Conservation (phyloP, 495 filamentous ascomycete species). For the Cudoniella acicularis region DNA sequence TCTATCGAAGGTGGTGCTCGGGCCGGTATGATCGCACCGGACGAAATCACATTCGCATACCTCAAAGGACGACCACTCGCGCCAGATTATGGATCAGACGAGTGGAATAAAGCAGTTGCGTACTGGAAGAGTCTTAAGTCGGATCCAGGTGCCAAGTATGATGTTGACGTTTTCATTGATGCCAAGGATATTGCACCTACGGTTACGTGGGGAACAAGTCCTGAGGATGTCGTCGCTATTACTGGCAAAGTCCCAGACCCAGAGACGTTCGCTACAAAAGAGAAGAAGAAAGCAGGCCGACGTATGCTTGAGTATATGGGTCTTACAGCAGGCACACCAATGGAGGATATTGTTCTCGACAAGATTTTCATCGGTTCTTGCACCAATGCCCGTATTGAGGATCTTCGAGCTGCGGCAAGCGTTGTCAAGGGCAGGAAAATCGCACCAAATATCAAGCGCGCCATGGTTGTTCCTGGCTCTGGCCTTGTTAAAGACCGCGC, state of each 20-base stretch:
- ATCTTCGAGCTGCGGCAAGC: conserved; percentile 82
- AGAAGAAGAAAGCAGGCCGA: conserved; percentile 71
- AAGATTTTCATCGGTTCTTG: conserved; percentile 98
- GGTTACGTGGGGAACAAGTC: conserved; percentile 94
- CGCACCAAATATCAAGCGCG: conserved; percentile 82
- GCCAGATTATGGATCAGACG: conserved; percentile 72
- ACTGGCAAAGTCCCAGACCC: conserved; percentile 86
- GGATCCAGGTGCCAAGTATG: conserved; percentile 80
- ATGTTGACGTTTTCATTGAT: conserved; percentile 81
- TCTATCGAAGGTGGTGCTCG: conserved; percentile 96
- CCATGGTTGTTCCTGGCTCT: conserved; percentile 94
- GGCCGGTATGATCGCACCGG: conserved; percentile 95
- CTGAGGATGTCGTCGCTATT: conserved; percentile 93
- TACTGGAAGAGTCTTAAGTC: conserved; percentile 89
- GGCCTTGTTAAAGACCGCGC: conserved; percentile 92
- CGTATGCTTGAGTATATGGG: conserved; percentile 97
- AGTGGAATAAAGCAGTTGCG: conserved; percentile 85
- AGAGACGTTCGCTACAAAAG: conserved; percentile 73
- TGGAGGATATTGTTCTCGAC: conserved; percentile 87
- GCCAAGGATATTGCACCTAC: conserved; percentile 91
- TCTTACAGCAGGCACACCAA: conserved; percentile 73
- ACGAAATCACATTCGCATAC: conserved; percentile 91
- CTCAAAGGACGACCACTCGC: conserved; percentile 86
- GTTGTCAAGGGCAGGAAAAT: conserved; percentile 84
- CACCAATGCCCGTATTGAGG: conserved; percentile 96